Base-by-base conservation (phyloP, 352 stramenopile genomes). In the Blastocystis sp. region DNA sequence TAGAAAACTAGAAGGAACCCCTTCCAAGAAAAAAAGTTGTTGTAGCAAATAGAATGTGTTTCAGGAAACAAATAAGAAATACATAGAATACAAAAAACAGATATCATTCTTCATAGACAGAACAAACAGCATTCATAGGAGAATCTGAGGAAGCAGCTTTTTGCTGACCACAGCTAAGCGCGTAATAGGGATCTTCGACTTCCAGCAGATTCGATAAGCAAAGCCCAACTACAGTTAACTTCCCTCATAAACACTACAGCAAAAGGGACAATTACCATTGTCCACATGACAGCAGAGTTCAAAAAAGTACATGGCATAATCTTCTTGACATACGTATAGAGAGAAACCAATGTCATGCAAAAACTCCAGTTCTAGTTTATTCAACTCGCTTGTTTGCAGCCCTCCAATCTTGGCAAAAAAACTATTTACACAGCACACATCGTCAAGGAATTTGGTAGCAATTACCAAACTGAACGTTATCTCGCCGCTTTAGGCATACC, bases 361-460 rank as follows among this genome's bases (percentile, higher is more conserved):
- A 45, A 53, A 85, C 11, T 85, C 73, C 20, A 54, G 26, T 45
- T 85, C 73, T 8, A 85, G 53, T 8, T 24, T 20, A 69, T 66
- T 68, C 50, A 85, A n/a, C 26, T 85, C 73, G 8, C 39, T 16
- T 11, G 43, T 50, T 9, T 16, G 16, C 11, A 85, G 26, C 41
- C 73, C 73, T 55, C 73, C 73, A 3, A 85, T 50, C 18, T 39
- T 50, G 30, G 73, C 73, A 45, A 66, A 85, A 45, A 54, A 68
- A 30, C 34, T 41, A 53, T 85, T 85, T 24, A 43, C 63, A 24
- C 26, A 69, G 34, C 59, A 85, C 2, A 39, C 39, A 47, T 85
- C 73, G 18, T 85, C 73, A 41, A 45, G 37, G n/a, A 50, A 68
- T 41, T 85, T 85, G 3, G 73, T 26, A n/a, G 73, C 73, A 68